phyloP scores from a whole-genome alignment of 345 rosid genomes.

The Populus alba region DNA sequence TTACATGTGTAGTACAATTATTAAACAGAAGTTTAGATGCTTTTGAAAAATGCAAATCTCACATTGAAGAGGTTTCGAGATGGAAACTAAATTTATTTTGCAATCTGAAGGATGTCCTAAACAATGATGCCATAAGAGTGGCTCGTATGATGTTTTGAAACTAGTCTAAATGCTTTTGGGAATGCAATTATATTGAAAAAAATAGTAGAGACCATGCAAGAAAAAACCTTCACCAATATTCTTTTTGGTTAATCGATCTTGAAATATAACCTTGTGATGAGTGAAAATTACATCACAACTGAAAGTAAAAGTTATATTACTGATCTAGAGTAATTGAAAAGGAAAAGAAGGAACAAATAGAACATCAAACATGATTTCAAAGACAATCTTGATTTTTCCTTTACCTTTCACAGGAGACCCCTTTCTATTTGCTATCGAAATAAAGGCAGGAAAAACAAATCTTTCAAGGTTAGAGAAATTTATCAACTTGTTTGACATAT shows the following conservation, averaged over 20 bases:
- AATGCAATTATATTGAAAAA: neutral
- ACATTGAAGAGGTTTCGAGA: neutral
- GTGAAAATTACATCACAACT: neutral
- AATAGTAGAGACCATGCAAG: neutral
- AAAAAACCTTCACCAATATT: neutral
- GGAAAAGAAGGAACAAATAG: neutral
- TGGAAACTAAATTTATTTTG: neutral
- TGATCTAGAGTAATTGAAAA: neutral
- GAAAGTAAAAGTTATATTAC: neutral
- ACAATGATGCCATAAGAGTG: no score
- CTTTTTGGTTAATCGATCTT: no score
- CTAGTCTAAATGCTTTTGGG: neutral
- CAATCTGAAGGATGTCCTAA: neutral
- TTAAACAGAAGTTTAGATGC: neutral
- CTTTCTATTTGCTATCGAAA: neutral
- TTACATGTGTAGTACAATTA: neutral
- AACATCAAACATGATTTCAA: neutral
- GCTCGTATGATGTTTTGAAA: neutral
- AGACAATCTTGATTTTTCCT: neutral
- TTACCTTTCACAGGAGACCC: neutral
- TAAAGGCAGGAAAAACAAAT: neutral
- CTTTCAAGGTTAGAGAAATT: neutral
- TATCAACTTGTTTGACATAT: neutral
- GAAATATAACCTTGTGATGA: neutral
- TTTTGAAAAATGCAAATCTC: neutral